Evolutionary conservation across 192 early-diverging fungal species (phyloP).

Genomic region (Dissophora ornata): DNA sequence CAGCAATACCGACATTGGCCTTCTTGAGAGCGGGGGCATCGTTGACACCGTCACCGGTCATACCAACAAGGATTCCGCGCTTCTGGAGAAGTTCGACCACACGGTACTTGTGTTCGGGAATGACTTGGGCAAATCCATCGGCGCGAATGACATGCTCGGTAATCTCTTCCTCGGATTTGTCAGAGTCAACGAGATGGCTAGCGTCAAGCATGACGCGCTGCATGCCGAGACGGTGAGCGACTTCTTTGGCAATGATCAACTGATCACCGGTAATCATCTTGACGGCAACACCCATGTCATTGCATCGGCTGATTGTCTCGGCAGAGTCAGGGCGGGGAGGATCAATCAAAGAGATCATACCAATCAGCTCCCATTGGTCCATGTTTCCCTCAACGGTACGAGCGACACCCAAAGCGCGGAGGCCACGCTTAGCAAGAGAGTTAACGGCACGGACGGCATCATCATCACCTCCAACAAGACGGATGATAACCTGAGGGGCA

Average conservation of each 20-base stretch:
- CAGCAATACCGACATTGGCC: too few relatives aligned
- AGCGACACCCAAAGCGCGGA: too few relatives aligned
- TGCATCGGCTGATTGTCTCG: slow-evolving; percentile 81
- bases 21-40: too few relatives aligned
- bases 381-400: too few relatives aligned
- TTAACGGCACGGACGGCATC: too few relatives aligned
- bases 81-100: slow-evolving; percentile 96
- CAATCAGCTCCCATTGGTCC: too few relatives aligned
- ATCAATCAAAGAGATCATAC: too few relatives aligned
- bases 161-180: slow-evolving; percentile 86
- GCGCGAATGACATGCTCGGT: slow-evolving; percentile 86
- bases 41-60: slow-evolving; percentile 98
- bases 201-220: slow-evolving; percentile 87
- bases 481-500: slow-evolving; percentile 92
- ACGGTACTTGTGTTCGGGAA: slow-evolving; percentile 97
- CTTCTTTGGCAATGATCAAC: slow-evolving; percentile 87
- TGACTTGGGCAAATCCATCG: slow-evolving; percentile 97
- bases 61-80: slow-evolving; percentile 83
- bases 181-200: slow-evolving; percentile 79
- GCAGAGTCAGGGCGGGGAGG: slow-evolving; percentile 87
- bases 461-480: slow-evolving; percentile 82
- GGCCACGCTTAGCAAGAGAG: too few relatives aligned
- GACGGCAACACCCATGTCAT: slow-evolving; percentile 80
- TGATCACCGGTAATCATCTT: slow-evolving; percentile 95
- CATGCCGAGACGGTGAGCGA: slow-evolving; percentile 88